Conservation (phyloP, 176 grass and related monocot species). For the Typha latifolia region DNA sequence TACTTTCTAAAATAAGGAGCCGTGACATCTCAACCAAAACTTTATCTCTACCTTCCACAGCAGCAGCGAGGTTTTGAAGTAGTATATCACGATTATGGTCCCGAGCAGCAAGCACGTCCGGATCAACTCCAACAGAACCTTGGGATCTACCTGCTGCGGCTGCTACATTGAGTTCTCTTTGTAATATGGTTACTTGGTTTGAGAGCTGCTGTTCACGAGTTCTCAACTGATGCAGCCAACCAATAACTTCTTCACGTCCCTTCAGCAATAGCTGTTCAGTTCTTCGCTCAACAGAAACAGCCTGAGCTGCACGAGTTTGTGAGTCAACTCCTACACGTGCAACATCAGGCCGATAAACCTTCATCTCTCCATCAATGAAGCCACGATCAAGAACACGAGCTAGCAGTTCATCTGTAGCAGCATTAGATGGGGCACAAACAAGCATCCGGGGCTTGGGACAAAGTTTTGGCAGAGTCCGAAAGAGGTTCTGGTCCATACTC, state of each 20-base stretch:
- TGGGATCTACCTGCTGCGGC: slow-evolving; percentile 78
- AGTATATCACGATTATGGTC: slow-evolving; percentile 72
- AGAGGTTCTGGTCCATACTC: slow-evolving; percentile 96
- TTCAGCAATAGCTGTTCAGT: slow-evolving; percentile 95
- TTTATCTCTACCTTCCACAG: slow-evolving; percentile 89
- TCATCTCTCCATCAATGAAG: slow-evolving; percentile 99
- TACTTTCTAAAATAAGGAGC: slow-evolving; percentile 74
- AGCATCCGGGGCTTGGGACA: slow-evolving; percentile 98
- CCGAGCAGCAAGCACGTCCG: slow-evolving; percentile 74
- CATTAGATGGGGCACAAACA: slow-evolving; percentile 95
- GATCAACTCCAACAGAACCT: slow-evolving; percentile 97
- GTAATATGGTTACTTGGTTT: slow-evolving; percentile 59
- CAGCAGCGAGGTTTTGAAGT: slow-evolving; percentile 84
- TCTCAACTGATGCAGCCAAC: slow-evolving; percentile 94
- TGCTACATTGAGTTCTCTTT: slow-evolving; percentile 67
- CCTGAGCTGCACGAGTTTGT: slow-evolving; percentile 92
- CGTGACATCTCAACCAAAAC: slow-evolving; percentile 96
- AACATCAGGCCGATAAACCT: slow-evolving; percentile 96
- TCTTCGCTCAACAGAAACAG: slow-evolving; percentile 93
- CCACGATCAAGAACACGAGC: slow-evolving; percentile 94
- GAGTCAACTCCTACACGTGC: slow-evolving; percentile 98
- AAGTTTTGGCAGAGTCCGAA: slow-evolving; percentile 89
- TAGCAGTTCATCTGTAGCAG: slow-evolving; percentile 92
- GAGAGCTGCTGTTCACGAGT: slow-evolving; percentile 56
- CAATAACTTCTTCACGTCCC: slow-evolving; percentile 76